Evolutionary conservation across 2,329 filamentous ascomycete genomes (phyloP).

Genomic region (Didymella sp.): DNA sequence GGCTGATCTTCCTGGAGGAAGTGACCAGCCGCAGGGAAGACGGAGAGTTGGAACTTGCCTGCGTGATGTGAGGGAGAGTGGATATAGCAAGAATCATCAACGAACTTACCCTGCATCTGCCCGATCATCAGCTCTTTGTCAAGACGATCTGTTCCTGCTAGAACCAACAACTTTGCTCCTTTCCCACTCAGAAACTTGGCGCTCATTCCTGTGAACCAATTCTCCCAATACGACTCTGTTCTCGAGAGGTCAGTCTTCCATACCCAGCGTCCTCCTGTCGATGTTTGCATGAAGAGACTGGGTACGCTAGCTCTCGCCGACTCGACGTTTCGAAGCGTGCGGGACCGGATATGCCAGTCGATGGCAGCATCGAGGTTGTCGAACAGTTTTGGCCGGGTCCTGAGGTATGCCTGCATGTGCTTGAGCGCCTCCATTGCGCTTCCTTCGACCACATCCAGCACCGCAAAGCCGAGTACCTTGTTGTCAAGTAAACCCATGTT

Average conservation of each 20-base stretch:
- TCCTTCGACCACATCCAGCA: slow-evolving; percentile 93
- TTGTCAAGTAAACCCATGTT: slow-evolving; percentile 69
- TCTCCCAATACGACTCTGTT: slow-evolving; percentile 92
- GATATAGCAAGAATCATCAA: background rate
- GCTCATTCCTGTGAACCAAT: slow-evolving; percentile 89
- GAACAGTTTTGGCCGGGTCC: slow-evolving; percentile 80
- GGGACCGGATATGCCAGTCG: slow-evolving; percentile 90
- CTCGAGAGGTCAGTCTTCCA: slow-evolving; percentile 86
- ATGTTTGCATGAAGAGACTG: slow-evolving; percentile 66
- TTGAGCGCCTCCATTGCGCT: slow-evolving; percentile 93
- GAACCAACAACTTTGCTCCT: slow-evolving; percentile 82
- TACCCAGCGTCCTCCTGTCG: slow-evolving; percentile 62
- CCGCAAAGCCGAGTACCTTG: slow-evolving; percentile 81
- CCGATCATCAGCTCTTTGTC: slow-evolving; percentile 94
- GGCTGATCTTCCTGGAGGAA: slow-evolving; percentile 97
- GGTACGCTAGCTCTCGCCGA: slow-evolving; percentile 92
- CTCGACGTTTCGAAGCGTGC: slow-evolving; percentile 81
- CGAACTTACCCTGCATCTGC: slow-evolving; percentile 86
- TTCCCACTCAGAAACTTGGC: slow-evolving; percentile 82
- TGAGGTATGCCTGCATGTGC: slow-evolving; percentile 92
- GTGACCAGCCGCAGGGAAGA: slow-evolving; percentile 93
- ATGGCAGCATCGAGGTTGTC: slow-evolving; percentile 79
- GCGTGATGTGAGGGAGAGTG: slow-evolving; percentile 43
- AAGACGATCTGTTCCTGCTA: slow-evolving; percentile 87
- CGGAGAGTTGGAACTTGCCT: slow-evolving; percentile 93